These are phyloP conservation scores for Begonia loranthoides DNA, from an alignment of 306 rosid genomes.

Conservation along the genomic window DNA sequence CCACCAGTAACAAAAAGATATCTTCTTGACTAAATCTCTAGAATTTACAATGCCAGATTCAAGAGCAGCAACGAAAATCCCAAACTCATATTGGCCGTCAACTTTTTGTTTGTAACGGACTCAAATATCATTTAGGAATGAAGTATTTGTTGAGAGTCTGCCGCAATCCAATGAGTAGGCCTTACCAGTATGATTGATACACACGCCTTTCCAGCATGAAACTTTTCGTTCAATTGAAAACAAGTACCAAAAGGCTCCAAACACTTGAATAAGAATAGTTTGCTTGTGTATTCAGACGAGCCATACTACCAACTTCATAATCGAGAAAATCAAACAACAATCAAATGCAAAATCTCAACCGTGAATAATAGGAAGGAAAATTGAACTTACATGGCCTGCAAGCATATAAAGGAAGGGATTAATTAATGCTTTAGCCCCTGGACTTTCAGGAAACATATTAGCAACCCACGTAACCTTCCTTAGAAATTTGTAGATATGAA, in stretches of 20 bases:
- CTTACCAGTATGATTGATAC: background rate
- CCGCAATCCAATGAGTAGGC: background rate
- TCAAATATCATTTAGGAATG: background rate
- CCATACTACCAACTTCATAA: too few relatives aligned
- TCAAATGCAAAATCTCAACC: background rate
- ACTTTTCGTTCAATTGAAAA: background rate
- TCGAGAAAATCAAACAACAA: too few relatives aligned
- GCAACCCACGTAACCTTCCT: conserved; percentile 2
- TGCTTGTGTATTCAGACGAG: too few relatives aligned
- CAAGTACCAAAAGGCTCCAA: conserved; percentile 3
- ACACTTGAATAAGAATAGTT: too few relatives aligned
- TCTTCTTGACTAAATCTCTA: background rate
- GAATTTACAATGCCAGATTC: background rate
- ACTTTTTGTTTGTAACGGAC: background rate
- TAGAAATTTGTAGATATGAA: conserved; percentile 5
- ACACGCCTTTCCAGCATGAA: background rate
- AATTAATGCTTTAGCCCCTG: conserved; percentile 11
- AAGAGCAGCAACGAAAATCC: conserved; percentile 1
- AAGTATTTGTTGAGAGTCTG: too few relatives aligned
- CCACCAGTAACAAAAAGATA: background rate
- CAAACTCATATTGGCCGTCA: background rate
- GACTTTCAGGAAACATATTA: background rate
- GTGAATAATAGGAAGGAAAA: too few relatives aligned
- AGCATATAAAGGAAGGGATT: conserved; percentile 13
- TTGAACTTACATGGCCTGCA: conserved; percentile 12